Percentiles rank a stretch among this genome's conserved stretches.
Evolutionary conservation across 148 eudicot species (phyloP).

Genomic region (Spergularia bocconei): DNA sequence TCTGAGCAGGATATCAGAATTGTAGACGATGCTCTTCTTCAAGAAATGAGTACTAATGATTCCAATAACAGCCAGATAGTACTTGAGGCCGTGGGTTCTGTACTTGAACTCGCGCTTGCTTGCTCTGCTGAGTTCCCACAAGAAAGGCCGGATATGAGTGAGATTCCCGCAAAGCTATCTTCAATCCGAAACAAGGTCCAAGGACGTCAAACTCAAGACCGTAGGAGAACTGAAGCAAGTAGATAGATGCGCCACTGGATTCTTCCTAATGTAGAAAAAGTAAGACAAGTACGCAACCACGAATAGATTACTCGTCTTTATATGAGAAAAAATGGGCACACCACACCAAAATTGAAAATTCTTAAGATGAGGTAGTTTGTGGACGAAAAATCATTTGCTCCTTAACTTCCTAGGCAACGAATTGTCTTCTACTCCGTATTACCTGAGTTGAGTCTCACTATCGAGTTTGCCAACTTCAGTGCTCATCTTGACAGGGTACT

Average conservation of each 20-base stretch:
- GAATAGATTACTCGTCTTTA: no score
- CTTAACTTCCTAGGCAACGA: no score
- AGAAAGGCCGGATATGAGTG: slow-evolving; percentile 1
- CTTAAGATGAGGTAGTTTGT: no score
- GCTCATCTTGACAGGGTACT: no score
- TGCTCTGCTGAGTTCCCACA: slow-evolving; percentile 13
- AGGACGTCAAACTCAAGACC: background rate
- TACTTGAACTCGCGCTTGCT: background rate
- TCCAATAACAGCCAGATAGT: background rate
- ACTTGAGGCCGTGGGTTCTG: background rate
- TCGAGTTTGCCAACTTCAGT: background rate
- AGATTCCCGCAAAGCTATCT: background rate
- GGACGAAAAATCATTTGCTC: no score
- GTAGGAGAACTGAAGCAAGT: no score
- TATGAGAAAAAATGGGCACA: no score
- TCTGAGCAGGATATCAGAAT: background rate
- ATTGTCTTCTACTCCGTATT: no score
- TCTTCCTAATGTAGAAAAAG: background rate
- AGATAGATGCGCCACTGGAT: no score
- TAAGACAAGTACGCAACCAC: no score
- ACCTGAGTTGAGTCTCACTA: no score
- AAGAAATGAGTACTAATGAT: background rate
- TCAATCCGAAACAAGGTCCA: slow-evolving; percentile 3
- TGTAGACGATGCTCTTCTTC: slow-evolving; percentile 2
- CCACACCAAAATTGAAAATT: no score